Base-by-base conservation (phyloP, 2,329 filamentous ascomycete species). In the Botrytis porri region DNA sequence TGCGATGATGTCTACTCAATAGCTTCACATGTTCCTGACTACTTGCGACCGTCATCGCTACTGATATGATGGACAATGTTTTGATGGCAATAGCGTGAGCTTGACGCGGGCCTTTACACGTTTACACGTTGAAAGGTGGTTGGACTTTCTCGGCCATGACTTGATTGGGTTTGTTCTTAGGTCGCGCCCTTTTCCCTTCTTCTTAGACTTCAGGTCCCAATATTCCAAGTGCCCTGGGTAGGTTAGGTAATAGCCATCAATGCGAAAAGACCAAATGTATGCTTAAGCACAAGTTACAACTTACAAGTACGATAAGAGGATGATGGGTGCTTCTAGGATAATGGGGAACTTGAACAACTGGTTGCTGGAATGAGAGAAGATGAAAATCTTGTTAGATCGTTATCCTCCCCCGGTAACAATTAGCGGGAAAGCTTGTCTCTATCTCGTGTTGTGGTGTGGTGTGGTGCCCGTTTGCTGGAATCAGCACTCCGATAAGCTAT, bases 1-100 rank as follows among this genome's bases (percentile, higher is more conserved):
- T 14, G 29, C 4, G 35, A 35, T 37, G 25, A 39, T 39, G 3
- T 16, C 16, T 51, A 29, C 37, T 41, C 69, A 22, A 48, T 41
- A n/a, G n/a, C 60, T 54, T 32, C 45, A 37, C 60, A 59, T n/a
- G 60, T 66, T 10, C 45, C 61, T 66, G 60, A 57, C 45, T 71
- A 54, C 32, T 18, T 35, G 37, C n/a, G 25, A 29, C 25, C n/a
- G 8, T 32, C 45, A 54, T 39, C 29, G 10, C 16, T 43, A 25
- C 22, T 60, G 32, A 57, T 4, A 64, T 37, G 60, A 32, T 60
- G 41, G 60, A 32, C 45, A 63, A 51, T 65, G 43, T 65, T 35
- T 65, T 71, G 43, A 41, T 22, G 25, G 35, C 41, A 45, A 71
- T 43, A 35, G 35, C 20, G 37, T 54, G 16, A 51, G 43, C 45